phyloP scores from a whole-genome alignment of 371 early-diverging fungal genomes.

The Mucor velutinosus region DNA sequence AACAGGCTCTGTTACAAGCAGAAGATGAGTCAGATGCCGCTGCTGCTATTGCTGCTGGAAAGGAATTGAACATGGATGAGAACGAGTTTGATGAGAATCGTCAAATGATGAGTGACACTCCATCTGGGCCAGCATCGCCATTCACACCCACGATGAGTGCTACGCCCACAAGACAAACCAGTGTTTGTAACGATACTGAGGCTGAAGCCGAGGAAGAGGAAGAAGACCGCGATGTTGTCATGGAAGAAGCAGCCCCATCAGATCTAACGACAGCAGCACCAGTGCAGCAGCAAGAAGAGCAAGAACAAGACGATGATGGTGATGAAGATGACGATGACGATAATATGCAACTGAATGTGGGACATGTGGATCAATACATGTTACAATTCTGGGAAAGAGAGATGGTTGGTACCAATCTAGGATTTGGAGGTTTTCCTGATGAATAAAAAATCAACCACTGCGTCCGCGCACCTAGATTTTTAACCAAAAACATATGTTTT shows the following conservation, averaged over 20 bases:
- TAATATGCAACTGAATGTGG: slow-evolving; percentile 48
- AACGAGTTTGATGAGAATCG: slow-evolving; percentile 62
- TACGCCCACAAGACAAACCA: neutral
- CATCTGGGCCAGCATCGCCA: neutral
- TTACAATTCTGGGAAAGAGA: slow-evolving; percentile 66
- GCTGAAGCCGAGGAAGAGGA: neutral
- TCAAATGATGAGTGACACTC: neutral
- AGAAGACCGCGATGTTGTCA: neutral
- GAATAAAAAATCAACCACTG: slow-evolving; percentile 3
- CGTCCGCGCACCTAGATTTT: slow-evolving; percentile 22
- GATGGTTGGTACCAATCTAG: slow-evolving; percentile 58
- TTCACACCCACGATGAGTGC: neutral
- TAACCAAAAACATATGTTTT: neutral
- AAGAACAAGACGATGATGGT: slow-evolving; percentile 16
- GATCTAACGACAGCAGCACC: neutral
- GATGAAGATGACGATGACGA: slow-evolving; percentile 29
- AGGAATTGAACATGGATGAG: slow-evolving; percentile 68
- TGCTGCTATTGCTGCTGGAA: slow-evolving; percentile 67
- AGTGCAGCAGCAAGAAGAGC: slow-evolving; percentile 2
- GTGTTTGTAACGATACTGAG: neutral
- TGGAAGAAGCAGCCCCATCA: neutral
- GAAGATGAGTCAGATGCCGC: slow-evolving; percentile 75
- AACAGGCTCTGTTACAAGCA: slow-evolving; percentile 67
- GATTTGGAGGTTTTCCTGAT: slow-evolving; percentile 54
- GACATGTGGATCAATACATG: slow-evolving; percentile 77